A percentile compares a stretch with the other conserved stretches of the same genome.
Conservation (phyloP, 2,329 filamentous ascomycete genomes). For the Didymella segeticola region DNA sequence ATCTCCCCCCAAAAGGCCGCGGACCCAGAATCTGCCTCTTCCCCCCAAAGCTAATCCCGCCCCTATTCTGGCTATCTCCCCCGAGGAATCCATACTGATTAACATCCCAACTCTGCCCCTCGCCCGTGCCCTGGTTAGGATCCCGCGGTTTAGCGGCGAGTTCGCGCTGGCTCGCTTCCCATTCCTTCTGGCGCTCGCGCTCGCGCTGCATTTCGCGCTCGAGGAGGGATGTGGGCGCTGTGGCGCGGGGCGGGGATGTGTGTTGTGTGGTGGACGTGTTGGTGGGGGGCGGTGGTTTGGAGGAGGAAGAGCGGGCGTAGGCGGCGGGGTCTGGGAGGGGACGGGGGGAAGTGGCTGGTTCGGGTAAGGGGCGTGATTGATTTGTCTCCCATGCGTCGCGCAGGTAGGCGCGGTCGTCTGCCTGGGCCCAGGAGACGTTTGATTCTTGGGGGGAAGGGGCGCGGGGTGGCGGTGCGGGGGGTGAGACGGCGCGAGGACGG, state of each 20-base stretch:
- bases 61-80: constrained; percentile 76
- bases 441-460: constrained; percentile 55
- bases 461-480: constrained; percentile 45
- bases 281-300: constrained; percentile 59
- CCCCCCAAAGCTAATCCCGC: constrained; percentile 67
- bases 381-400: constrained; percentile 62
- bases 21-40: constrained; percentile 82
- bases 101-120: constrained; percentile 77
- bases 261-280: constrained; percentile 57
- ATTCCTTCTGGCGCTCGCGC: constrained; percentile 76
- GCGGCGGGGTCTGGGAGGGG: constrained; percentile 43
- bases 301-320: constrained; percentile 44
- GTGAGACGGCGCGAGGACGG: constrained; percentile 41
- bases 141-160: constrained; percentile 63
- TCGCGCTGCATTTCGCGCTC: constrained; percentile 84
- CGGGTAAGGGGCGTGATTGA: constrained; percentile 41
- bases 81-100: constrained; percentile 79
- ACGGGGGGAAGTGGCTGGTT: constrained; percentile 41
- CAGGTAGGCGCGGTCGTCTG: constrained; percentile 69
- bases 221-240: constrained; percentile 72
- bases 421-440: constrained; percentile 69
- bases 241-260: constrained; percentile 67
- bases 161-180: constrained; percentile 77
- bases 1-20: constrained; percentile 60
- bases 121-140: constrained; percentile 67